phyloP scores from a whole-genome alignment of 106 monocot species.

The Triglochin maritima region DNA sequence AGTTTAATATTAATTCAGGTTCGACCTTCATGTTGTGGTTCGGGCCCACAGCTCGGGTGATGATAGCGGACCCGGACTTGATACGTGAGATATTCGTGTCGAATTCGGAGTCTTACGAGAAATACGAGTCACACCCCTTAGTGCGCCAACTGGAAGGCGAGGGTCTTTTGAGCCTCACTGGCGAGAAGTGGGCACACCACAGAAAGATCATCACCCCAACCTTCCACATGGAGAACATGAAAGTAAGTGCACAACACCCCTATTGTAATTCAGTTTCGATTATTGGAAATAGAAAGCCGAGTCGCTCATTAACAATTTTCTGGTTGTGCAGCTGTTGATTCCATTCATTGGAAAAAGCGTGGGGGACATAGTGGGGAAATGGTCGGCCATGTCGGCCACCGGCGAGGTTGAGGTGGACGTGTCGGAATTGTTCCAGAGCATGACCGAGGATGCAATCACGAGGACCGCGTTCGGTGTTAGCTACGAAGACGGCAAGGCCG shows the following conservation, averaged over 20 bases:
- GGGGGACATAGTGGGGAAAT: conserved; percentile 48
- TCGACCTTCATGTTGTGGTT: conserved; percentile 86
- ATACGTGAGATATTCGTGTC: conserved; percentile 77
- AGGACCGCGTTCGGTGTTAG: conserved; percentile 17
- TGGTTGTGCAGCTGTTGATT: conserved; percentile 34
- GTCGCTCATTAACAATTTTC: neutral
- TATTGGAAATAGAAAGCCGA: neutral
- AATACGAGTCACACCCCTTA: conserved; percentile 82
- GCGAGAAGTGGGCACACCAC: conserved; percentile 83
- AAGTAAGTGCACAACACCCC: conserved; percentile 13
- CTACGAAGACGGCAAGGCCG: conserved; percentile 25
- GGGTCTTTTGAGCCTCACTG: conserved; percentile 71
- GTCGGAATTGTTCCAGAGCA: conserved; percentile 21
- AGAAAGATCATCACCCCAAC: conserved; percentile 67
- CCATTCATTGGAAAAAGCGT: conserved; percentile 65
- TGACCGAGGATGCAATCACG: conserved; percentile 21
- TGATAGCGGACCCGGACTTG: conserved; percentile 77
- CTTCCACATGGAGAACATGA: conserved; percentile 92
- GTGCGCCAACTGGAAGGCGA: conserved; percentile 90
- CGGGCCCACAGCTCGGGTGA: conserved; percentile 69
- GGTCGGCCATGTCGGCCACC: conserved; percentile 16
- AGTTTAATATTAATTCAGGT: conserved; percentile 27
- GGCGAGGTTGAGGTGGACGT: conserved; percentile 69
- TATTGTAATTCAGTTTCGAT: neutral
- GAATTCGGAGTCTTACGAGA: conserved; percentile 55